Evolutionary conservation across 164 flowering plant species (phyloP).

Genomic region (Amborella trichopoda): DNA sequence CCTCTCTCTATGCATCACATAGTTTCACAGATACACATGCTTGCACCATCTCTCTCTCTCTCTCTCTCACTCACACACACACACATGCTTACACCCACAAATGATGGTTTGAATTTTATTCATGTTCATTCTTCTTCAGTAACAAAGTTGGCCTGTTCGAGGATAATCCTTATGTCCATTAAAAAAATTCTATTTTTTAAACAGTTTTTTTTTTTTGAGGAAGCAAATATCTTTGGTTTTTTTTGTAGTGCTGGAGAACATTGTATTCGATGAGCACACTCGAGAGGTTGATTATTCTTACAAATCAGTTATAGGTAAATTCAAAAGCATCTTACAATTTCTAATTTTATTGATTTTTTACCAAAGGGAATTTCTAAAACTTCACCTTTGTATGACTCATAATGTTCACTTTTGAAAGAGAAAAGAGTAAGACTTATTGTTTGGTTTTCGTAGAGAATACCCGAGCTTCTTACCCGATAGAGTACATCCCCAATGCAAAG

Average conservation of each 20-base stretch:
- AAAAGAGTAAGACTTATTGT: not conserved
- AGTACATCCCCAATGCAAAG: slow-evolving; percentile 92
- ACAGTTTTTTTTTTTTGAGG: too few relatives aligned
- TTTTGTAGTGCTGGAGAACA: slow-evolving; percentile 90
- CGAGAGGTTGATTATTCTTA: slow-evolving; percentile 83
- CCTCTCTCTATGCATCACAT: too few relatives aligned
- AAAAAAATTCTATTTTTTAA: too few relatives aligned
- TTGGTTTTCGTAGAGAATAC: slow-evolving; percentile 65
- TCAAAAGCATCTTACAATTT: not conserved
- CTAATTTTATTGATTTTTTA: not conserved
- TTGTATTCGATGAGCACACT: slow-evolving; percentile 95
- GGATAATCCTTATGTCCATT: too few relatives aligned
- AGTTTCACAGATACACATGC: too few relatives aligned
- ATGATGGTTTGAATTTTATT: not conserved
- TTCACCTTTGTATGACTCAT: not conserved
- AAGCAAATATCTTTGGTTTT: too few relatives aligned
- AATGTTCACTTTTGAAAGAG: not conserved
- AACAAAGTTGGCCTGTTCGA: too few relatives aligned
- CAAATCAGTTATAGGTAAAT: slow-evolving; percentile 98
- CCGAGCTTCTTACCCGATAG: slow-evolving; percentile 93
- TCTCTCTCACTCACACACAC: too few relatives aligned
- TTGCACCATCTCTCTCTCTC: too few relatives aligned
- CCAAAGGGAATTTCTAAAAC: not conserved
- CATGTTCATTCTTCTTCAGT: too few relatives aligned
- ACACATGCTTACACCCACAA: too few relatives aligned